Evolutionary conservation across 2,329 filamentous ascomycete species (phyloP).

Genomic region (Ophiostoma ulmi): DNA sequence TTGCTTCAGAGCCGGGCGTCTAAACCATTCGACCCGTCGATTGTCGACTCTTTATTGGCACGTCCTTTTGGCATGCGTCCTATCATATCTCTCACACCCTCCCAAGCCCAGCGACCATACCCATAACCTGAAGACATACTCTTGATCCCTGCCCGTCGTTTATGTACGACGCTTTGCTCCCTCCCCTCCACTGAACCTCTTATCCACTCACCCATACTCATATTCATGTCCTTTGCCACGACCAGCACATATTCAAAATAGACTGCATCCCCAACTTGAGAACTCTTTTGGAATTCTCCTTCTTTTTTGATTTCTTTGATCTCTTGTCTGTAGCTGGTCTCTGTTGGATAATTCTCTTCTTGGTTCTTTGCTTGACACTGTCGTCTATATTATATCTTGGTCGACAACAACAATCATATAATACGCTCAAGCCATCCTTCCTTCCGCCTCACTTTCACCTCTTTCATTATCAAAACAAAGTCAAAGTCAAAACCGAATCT

Average conservation of each 20-base stretch:
- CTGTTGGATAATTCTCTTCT: conserved; percentile 33
- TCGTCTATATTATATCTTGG: conserved; percentile 21
- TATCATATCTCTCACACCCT: conserved; percentile 40
- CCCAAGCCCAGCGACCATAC: conserved; percentile 20
- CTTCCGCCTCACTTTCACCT: conserved; percentile 12
- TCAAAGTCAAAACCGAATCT: conserved; percentile 26
- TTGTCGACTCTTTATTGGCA: conserved; percentile 36
- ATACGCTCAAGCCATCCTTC: background rate
- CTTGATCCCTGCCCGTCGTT: conserved; percentile 36
- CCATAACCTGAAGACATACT: conserved; percentile 19
- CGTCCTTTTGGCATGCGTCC: conserved; percentile 31
- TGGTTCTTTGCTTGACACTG: conserved; percentile 15
- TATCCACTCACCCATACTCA: conserved; percentile 29
- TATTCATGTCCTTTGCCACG: conserved; percentile 26
- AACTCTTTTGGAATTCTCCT: conserved; percentile 33
- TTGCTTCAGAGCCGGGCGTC: conserved; percentile 38
- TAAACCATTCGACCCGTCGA: conserved; percentile 40
- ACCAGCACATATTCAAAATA: conserved; percentile 50
- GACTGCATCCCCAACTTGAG: conserved; percentile 39
- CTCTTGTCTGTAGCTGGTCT: conserved; percentile 40
- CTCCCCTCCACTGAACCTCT: conserved; percentile 35
- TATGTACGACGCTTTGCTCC: conserved; percentile 33
- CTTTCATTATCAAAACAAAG: background rate
- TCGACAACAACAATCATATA: conserved; percentile 10
- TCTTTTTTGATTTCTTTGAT: conserved; percentile 37